phyloP scores from a whole-genome alignment of 768 basidiomycete species.

The Leccinum broughii region DNA sequence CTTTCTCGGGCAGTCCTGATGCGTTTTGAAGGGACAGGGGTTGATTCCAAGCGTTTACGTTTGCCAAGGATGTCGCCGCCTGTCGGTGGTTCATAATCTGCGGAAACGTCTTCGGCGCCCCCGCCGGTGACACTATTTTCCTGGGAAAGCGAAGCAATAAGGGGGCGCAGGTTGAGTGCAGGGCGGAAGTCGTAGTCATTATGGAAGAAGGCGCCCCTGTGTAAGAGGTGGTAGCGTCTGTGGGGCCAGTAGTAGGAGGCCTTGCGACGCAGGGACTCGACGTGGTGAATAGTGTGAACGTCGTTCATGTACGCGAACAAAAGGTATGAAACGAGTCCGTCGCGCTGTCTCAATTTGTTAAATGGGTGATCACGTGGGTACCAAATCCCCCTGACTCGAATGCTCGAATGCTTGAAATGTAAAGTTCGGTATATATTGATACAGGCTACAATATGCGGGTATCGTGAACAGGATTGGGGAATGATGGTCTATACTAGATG shows the following conservation, averaged over 20 bases:
- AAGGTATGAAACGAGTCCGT: neutral
- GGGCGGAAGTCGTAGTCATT: conserved; percentile 25
- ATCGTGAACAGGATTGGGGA: conserved; percentile 19
- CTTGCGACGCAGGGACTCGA: conserved; percentile 30
- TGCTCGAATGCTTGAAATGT: conserved; percentile 2
- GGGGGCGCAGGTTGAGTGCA: conserved; percentile 30
- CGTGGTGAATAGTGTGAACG: conserved; percentile 22
- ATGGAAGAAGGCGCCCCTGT: neutral
- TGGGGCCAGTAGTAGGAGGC: conserved; percentile 29
- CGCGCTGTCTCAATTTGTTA: neutral
- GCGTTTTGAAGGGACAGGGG: conserved; percentile 16
- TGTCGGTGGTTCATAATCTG: neutral
- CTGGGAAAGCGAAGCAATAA: conserved; percentile 24
- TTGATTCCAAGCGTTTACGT: conserved; percentile 16
- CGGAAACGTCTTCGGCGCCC: neutral
- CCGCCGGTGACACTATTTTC: neutral
- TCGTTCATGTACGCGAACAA: conserved; percentile 6
- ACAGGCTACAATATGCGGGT: conserved; percentile 31
- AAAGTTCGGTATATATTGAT: conserved; percentile 29
- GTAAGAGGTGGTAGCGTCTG: conserved; percentile 10
- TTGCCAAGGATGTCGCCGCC: conserved; percentile 8
- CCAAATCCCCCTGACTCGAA: neutral
- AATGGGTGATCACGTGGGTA: conserved; percentile 15
- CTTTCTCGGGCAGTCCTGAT: conserved; percentile 10
- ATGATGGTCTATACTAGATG: conserved; percentile 32